A percentile compares a stretch with the other conserved stretches of the same genome.
These are phyloP conservation scores for Paecilomyces variotii DNA, from an alignment of 2,329 filamentous ascomycete species.

Conservation along the genomic window DNA sequence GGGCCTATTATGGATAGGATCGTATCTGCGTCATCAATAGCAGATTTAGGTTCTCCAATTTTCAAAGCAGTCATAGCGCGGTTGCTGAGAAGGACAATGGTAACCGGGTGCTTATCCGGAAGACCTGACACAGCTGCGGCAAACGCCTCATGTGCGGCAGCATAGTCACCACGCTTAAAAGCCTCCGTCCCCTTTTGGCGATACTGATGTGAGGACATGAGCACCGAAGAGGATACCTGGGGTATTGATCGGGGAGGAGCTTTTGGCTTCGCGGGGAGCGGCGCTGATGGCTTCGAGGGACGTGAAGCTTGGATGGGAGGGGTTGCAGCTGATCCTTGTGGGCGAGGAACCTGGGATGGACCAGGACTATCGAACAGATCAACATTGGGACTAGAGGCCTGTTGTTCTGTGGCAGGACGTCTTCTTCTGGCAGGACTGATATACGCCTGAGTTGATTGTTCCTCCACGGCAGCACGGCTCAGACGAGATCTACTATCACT, in stretches of 20 bases:
- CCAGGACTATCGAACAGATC: constrained; percentile 56
- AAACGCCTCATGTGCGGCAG: constrained; percentile 76
- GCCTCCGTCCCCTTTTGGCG: constrained; percentile 75
- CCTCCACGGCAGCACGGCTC: constrained; percentile 65
- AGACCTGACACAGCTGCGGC: constrained; percentile 66
- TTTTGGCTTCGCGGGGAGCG: constrained; percentile 40
- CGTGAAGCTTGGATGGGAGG: constrained; percentile 27
- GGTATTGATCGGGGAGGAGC: constrained; percentile 49
- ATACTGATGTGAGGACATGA: constrained; percentile 69
- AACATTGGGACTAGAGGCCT: constrained; percentile 41
- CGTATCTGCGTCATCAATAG: constrained; percentile 74
- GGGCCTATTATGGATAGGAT: constrained; percentile 74
- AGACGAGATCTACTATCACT: constrained; percentile 53
- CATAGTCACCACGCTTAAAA: constrained; percentile 91
- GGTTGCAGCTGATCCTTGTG: constrained; percentile 24
- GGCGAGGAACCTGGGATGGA: constrained; percentile 22
- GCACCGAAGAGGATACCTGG: constrained; percentile 56
- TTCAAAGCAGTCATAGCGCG: constrained; percentile 84
- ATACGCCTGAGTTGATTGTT: constrained; percentile 75
- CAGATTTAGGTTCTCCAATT: constrained; percentile 81
- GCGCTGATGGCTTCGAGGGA: constrained; percentile 35
- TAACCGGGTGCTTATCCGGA: constrained; percentile 70
- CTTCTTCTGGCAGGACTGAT: constrained; percentile 78
- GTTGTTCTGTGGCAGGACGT: constrained; percentile 42
- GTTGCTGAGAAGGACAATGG: constrained; percentile 85